These are phyloP conservation scores for Asclepias syriaca DNA, from an alignment of 257 asterid genomes.

Conservation along the genomic window DNA sequence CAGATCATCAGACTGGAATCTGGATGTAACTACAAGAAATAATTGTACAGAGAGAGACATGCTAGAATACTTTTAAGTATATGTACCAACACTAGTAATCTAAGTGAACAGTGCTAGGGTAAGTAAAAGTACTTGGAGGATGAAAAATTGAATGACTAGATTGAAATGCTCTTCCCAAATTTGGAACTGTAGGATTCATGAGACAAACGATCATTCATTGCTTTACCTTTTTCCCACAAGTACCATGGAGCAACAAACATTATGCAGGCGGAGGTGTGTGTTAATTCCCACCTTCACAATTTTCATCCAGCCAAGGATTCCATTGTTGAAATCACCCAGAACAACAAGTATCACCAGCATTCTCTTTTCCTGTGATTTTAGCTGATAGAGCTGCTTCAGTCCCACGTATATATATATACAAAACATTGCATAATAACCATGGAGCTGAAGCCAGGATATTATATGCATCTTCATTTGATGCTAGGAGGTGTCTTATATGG, in stretches of 20 bases:
- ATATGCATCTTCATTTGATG: slow-evolving; percentile 22
- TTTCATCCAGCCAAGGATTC: neutral
- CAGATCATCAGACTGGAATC: slow-evolving; percentile 1
- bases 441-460: neutral
- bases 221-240: neutral
- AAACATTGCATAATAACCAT: slow-evolving; percentile 1
- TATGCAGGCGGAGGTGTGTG: neutral
- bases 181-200: slow-evolving; percentile 3
- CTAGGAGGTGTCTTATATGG: slow-evolving; percentile 42
- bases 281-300: neutral
- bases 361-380: neutral
- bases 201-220: neutral
- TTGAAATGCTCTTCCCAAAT: slow-evolving; percentile 2
- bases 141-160: slow-evolving; percentile 2
- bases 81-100: slow-evolving; percentile 5
- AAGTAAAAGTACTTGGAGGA: neutral
- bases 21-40: slow-evolving; percentile 6
- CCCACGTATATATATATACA: neutral
- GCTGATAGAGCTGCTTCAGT: neutral
- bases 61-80: slow-evolving; percentile 4
- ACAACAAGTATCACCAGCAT: neutral
- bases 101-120: slow-evolving; percentile 5
- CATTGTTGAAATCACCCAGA: neutral
- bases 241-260: neutral
- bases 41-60: slow-evolving; percentile 8